Evolutionary conservation across 768 basidiomycete species (phyloP).

Genomic region (Erythrobasidium yunnanense): DNA sequence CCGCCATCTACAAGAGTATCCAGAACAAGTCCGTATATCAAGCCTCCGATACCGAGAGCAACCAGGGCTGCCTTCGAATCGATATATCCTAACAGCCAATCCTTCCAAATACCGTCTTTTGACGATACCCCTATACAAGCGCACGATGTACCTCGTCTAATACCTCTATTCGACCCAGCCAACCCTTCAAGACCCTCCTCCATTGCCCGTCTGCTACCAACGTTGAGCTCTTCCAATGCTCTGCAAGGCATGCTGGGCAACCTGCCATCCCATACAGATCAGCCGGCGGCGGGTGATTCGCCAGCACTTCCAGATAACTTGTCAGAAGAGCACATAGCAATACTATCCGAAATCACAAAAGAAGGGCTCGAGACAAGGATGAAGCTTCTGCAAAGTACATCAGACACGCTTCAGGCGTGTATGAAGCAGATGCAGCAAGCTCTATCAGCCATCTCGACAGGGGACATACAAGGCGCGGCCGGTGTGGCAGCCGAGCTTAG

Average conservation of each 20-base stretch:
- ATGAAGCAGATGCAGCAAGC: conserved; percentile 68
- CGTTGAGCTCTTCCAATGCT: background rate
- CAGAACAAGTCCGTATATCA: no score
- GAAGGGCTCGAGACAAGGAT: conserved; percentile 78
- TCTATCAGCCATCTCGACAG: conserved; percentile 46
- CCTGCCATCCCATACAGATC: background rate
- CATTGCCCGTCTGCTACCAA: background rate
- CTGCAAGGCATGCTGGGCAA: background rate
- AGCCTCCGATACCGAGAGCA: no score
- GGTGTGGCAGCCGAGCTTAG: background rate
- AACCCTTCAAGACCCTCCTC: conserved; percentile 12
- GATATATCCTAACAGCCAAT: no score
- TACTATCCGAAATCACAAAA: conserved; percentile 58
- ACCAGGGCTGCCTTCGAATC: no score
- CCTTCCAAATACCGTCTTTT: no score
- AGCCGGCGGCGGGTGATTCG: background rate
- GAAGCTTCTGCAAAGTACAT: conserved; percentile 65
- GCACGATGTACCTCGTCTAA: conserved; percentile 34
- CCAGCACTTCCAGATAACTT: conserved; percentile 46
- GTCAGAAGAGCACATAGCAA: conserved; percentile 55
- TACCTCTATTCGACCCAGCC: conserved; percentile 46
- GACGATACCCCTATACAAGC: background rate
- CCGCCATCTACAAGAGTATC: no score
- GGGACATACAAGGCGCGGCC: background rate
- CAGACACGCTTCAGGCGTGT: conserved; percentile 59